Evolutionary conservation across 2,329 filamentous ascomycete species (phyloP), one percentile per base, ranked within the genome.

Genomic region (Alternaria solani): DNA sequence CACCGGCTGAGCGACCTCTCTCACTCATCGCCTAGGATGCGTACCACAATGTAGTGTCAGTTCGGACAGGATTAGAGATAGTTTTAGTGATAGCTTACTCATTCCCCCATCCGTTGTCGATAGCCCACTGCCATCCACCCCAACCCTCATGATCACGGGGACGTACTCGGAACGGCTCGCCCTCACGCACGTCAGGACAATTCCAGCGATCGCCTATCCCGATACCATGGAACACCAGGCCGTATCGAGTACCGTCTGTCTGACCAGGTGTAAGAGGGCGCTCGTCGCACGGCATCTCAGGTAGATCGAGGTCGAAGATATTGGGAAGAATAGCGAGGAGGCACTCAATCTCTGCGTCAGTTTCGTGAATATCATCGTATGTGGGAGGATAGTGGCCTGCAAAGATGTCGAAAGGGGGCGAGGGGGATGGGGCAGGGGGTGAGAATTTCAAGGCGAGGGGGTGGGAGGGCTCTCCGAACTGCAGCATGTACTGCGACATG

Each of bases 81-180:
- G 3, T 49, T 32, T 20, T 23, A 49, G 20, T 18, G 14, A 20
- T 7, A 47, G 30, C 53, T 55, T 43, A 57, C 51, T 59, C 34
- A n/a, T 62, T 26, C 5, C 26, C 49, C 62, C 60, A 63, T 1
- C 55, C 63, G 25, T 51, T 54, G 44, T 34, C 34, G 9, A 60
- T 32, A n/a, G 60, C 67, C 67, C 69, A 69, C 28, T 67, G 58
- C 64, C 55, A 56, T n/a, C 66, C 66, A 16, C 67, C 69, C 69
- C 69, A 73, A 3, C 66, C 67, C 7, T 58, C 59, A 54, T 69
- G 65, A 4, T 65, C 54, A 11, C 51, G 55, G 0, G 68, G 69
- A 3, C 66, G 49, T 3, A 69, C 63, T 23, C 66, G 41, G 28
- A 67, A 69, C 4, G 57, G 47, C 41, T 61, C 44, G 0, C 20